Conservation (phyloP, 148 eudicot species). For the Heliosperma pusillum region DNA sequence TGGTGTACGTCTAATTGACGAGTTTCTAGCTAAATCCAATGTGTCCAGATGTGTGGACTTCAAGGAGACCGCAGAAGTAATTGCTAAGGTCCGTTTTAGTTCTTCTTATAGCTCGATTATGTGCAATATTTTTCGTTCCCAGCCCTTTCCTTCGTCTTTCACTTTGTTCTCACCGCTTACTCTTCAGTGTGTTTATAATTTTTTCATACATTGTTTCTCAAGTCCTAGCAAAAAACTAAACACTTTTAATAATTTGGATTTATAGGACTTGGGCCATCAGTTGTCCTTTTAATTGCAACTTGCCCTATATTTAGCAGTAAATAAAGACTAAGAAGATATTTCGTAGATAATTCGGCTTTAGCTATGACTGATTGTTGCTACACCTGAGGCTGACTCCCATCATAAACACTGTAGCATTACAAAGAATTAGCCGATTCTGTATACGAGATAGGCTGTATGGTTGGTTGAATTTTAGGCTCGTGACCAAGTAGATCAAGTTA, state of each 20-base stretch:
- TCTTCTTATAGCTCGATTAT: neutral
- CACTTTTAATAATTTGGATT: too few relatives aligned
- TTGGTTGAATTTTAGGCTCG: neutral
- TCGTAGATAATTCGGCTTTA: neutral
- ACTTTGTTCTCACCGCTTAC: neutral
- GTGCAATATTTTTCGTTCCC: neutral
- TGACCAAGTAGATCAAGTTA: neutral
- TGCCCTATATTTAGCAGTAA: neutral
- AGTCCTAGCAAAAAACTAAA: too few relatives aligned
- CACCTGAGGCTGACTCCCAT: neutral
- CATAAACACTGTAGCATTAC: neutral
- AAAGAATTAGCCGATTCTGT: neutral
- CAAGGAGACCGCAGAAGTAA: slow-evolving; percentile 95
- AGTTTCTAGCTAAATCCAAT: slow-evolving; percentile 88
- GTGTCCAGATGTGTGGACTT: slow-evolving; percentile 96
- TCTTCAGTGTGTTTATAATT: neutral
- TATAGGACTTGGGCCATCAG: too few relatives aligned
- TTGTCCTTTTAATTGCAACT: neutral
- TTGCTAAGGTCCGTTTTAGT: slow-evolving; percentile 66
- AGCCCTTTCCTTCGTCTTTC: neutral
- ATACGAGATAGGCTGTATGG: neutral
- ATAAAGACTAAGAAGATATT: neutral
- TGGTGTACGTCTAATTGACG: slow-evolving; percentile 84
- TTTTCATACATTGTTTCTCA: too few relatives aligned
- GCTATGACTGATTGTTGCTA: neutral